Conservation (phyloP, 2,329 filamentous ascomycete species). For the Apiospora arundinis region DNA sequence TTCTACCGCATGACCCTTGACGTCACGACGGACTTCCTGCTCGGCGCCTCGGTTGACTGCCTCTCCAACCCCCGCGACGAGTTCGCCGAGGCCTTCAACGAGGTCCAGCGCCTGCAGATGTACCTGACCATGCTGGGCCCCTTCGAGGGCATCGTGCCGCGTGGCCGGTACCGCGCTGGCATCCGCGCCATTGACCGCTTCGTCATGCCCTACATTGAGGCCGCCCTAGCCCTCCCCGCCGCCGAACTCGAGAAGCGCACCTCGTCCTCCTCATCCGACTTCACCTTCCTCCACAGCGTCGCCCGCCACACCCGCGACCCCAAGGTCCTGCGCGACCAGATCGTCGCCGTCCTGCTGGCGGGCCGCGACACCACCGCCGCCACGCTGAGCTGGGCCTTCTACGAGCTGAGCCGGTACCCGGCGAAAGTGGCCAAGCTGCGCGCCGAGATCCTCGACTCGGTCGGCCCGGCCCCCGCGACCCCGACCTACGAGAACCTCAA, state of each 20-base stretch:
- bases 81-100: constrained; percentile 74
- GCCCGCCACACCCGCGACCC: constrained; percentile 71
- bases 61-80: constrained; percentile 46
- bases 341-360: constrained; percentile 75
- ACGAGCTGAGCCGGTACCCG: constrained; percentile 65
- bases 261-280: constrained; percentile 59
- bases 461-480: constrained; percentile 57
- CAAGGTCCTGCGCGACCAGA: constrained; percentile 73
- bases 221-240: constrained; percentile 65
- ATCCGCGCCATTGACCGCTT: constrained; percentile 72
- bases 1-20: constrained; percentile 74
- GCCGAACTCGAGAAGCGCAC: constrained; percentile 73
- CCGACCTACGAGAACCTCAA: constrained; percentile 71
- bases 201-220: constrained; percentile 72
- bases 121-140: constrained; percentile 53
- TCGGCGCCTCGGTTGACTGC: constrained; percentile 22
- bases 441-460: constrained; percentile 60
- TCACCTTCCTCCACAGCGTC: constrained; percentile 79
- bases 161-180: constrained; percentile 60
- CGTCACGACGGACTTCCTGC: constrained; percentile 33
- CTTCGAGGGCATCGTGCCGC: constrained; percentile 22
- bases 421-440: constrained; percentile 63
- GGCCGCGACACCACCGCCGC: constrained; percentile 75
- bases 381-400: constrained; percentile 71
- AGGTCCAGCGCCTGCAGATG: constrained; percentile 72